phyloP scores from a whole-genome alignment of 306 rosid genomes.

The Mucuna pruriens region DNA sequence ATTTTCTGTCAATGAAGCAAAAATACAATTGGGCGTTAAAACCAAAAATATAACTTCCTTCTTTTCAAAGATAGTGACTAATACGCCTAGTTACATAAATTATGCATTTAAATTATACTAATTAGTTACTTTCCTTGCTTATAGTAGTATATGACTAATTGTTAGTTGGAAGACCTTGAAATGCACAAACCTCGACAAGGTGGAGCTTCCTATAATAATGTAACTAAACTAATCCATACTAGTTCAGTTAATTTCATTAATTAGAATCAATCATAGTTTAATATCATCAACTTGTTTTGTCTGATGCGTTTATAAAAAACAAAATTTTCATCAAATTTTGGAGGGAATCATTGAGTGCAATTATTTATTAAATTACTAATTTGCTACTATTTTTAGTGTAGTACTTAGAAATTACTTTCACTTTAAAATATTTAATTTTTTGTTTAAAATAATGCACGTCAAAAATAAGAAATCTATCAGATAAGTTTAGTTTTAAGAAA shows the following conservation, averaged over 20 bases:
- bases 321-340: neutral
- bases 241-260: neutral
- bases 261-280: neutral
- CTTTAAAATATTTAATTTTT: neutral
- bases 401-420: neutral
- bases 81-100: neutral
- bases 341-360: neutral
- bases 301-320: neutral
- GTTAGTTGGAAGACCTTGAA: conserved; percentile 23
- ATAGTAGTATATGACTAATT: neutral
- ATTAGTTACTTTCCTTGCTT: neutral
- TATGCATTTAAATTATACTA: neutral
- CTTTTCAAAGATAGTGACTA: neutral
- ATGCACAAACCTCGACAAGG: conserved; percentile 13
- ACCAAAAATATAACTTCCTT: neutral
- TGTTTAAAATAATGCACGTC: neutral
- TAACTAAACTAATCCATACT: neutral
- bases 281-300: conserved; percentile 9
- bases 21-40: neutral
- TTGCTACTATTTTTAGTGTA: neutral
- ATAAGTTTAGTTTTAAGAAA: neutral
- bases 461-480: neutral
- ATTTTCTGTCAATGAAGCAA: neutral
- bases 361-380: neutral
- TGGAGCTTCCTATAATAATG: neutral